A percentile compares a stretch with the other conserved stretches of the same genome.
Evolutionary conservation across 352 stramenopile species (phyloP).

Genomic region (Thraustochytrium striatum): DNA sequence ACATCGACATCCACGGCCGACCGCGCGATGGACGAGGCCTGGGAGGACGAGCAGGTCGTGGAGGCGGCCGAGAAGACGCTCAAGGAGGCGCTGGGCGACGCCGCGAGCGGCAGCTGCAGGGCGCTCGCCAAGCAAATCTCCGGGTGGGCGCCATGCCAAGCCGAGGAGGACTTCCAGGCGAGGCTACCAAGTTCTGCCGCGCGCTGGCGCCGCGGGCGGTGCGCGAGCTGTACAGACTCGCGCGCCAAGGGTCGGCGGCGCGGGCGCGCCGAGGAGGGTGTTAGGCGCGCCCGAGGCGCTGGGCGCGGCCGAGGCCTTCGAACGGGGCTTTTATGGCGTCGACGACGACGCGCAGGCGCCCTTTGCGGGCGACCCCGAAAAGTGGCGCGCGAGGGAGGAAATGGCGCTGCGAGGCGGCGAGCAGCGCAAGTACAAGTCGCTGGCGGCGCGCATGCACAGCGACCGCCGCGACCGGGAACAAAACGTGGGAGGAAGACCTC

Average conservation of each 20-base stretch:
- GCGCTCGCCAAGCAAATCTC: background rate
- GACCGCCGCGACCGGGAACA: slow-evolving; percentile 3
- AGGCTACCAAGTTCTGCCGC: slow-evolving; percentile 18
- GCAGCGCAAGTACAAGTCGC: background rate
- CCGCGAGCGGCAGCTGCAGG: background rate
- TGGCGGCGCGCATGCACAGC: background rate
- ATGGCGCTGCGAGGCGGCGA: background rate
- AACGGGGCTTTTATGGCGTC: slow-evolving; percentile 9
- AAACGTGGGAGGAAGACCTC: slow-evolving; percentile 13
- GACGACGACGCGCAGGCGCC: background rate
- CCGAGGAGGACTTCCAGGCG: background rate
- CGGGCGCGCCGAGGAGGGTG: background rate
- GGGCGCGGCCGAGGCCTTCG: background rate
- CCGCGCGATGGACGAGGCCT: background rate
- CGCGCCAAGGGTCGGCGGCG: background rate
- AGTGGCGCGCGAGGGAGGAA: background rate
- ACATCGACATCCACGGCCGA: too few relatives aligned
- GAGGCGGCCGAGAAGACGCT: slow-evolving; percentile 10
- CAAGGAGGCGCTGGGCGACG: background rate
- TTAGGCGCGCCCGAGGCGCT: background rate
- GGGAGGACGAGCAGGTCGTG: background rate
- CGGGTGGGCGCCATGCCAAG: background rate
- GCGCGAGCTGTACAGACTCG: background rate
- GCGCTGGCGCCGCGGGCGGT: background rate
- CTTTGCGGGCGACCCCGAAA: background rate